Evolutionary conservation across 495 filamentous ascomycete genomes (phyloP).

Genomic region (Neurospora sp.): DNA sequence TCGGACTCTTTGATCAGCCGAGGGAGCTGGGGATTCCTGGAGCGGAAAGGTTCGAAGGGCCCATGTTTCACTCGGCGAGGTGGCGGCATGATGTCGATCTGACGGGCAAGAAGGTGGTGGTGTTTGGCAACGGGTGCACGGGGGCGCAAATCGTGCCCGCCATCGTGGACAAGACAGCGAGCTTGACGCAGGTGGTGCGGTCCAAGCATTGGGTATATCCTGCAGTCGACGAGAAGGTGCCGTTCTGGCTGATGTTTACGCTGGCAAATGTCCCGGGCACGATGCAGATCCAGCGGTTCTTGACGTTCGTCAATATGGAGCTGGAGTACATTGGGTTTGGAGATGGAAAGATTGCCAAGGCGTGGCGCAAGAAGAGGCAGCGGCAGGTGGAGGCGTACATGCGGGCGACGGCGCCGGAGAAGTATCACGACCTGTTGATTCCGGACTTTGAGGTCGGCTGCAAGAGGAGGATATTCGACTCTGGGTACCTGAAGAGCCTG

Average conservation of each 20-base stretch:
- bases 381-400: conserved; percentile 24
- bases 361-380: conserved; percentile 5
- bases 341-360: background rate
- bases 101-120: conserved; percentile 42
- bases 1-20: conserved; percentile 36
- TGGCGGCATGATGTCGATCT: conserved; percentile 42
- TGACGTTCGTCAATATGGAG: conserved; percentile 21
- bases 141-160: conserved; percentile 35
- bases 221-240: conserved; percentile 18
- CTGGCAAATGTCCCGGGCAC: conserved; percentile 10
- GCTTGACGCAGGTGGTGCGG: conserved; percentile 28
- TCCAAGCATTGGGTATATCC: conserved; percentile 28
- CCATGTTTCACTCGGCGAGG: conserved; percentile 47
- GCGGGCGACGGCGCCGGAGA: conserved; percentile 23
- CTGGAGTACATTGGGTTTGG: conserved; percentile 16
- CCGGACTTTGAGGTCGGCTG: conserved; percentile 34
- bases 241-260: conserved; percentile 8
- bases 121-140: conserved; percentile 54
- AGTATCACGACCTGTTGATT: conserved; percentile 33
- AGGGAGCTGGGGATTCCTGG: conserved; percentile 39
- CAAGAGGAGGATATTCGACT: conserved; percentile 36
- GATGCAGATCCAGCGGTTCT: conserved; percentile 13
- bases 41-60: conserved; percentile 43
- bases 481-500: conserved; percentile 19
- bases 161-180: conserved; percentile 14